Conservation (phyloP, 2,329 filamentous ascomycete genomes). For the Neopestalotiopsis sp. region DNA sequence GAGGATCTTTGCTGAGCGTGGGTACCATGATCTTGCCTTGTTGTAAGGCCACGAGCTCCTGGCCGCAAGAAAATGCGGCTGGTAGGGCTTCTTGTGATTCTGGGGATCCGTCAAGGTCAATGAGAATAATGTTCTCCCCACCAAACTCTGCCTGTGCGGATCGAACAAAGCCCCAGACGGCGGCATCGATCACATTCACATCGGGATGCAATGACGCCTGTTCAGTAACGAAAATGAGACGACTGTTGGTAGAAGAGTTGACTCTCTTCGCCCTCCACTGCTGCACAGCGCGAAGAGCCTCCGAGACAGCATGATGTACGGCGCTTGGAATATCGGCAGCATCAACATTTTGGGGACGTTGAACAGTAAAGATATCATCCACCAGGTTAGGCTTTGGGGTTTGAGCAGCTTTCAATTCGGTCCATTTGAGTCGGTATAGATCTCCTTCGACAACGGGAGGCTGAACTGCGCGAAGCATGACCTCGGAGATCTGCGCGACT, state of each 20-base stretch:
- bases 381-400: background rate
- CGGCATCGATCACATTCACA: conserved; percentile 7
- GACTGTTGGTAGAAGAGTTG: background rate
- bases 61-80: background rate
- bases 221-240: conserved; percentile 13
- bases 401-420: background rate
- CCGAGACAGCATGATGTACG: conserved; percentile 4
- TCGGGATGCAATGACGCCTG: background rate
- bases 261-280: conserved; percentile 5
- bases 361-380: conserved; percentile 7
- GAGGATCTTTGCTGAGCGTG: conserved; percentile 11
- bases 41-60: conserved; percentile 12
- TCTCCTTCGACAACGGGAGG: conserved; percentile 3
- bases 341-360: background rate
- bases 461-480: conserved; percentile 10
- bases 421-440: conserved; percentile 13
- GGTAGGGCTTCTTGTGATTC: conserved; percentile 10
- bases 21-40: conserved; percentile 10
- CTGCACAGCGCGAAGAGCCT: conserved; percentile 5
- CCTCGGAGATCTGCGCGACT: conserved; percentile 9
- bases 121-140: conserved; percentile 12
- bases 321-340: conserved; percentile 1
- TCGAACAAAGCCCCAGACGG: conserved; percentile 17
- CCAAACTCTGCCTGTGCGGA: conserved; percentile 17
- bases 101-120: conserved; percentile 9